Evolutionary conservation across 306 rosid genomes (phyloP), one percentile per base, ranked within the genome.

Genomic region (Cucurbita maxima): DNA sequence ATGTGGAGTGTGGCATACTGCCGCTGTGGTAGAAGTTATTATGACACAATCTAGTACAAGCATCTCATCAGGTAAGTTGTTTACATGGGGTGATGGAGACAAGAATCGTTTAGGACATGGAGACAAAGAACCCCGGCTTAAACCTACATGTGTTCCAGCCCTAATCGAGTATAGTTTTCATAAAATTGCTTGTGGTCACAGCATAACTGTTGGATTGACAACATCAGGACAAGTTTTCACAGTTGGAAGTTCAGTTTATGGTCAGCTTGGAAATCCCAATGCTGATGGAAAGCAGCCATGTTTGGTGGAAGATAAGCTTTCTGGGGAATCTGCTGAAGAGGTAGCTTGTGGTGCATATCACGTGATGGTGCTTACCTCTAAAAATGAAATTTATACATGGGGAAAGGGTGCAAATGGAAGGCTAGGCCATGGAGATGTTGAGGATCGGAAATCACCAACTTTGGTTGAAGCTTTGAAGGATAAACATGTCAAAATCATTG

Each of bases 31-130:
- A 55, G 99, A 95, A 88, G 91, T 95, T 76, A 88, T 89, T 88
- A 89, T 83, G 73, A 96, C 96, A 50, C 85, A 87, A 77, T 89
- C 97, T 44, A 86, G 94, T 85, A 87, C 96, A 73, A 86, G 92
- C 77, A 86, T 87, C 76, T 86, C 96, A 74, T 95, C 97, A 34
- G 97, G 99, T 64, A 95, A 95, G 84, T 85, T 95, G 72, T 95
- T 89, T 81, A 95, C 99, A 68, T 95, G 99, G 99, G 99, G 99
- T 18, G 99, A 95, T 88, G 99, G 99, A 59, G 99, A 95, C 84
- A 95, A 91, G 81, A 97, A 97, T 81, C 91, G 96, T 69, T 90
- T 95, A 79, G 97, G 99, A 80, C 97, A 91, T 77, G 99, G 97
- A 72, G 96, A 89, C 72, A 95, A 80, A 85, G 96, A 89, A 81